Percentiles rank a stretch among this genome's conserved stretches.
Evolutionary conservation across 306 rosid species (phyloP).

Genomic region (Mimosa bimucronata): DNA sequence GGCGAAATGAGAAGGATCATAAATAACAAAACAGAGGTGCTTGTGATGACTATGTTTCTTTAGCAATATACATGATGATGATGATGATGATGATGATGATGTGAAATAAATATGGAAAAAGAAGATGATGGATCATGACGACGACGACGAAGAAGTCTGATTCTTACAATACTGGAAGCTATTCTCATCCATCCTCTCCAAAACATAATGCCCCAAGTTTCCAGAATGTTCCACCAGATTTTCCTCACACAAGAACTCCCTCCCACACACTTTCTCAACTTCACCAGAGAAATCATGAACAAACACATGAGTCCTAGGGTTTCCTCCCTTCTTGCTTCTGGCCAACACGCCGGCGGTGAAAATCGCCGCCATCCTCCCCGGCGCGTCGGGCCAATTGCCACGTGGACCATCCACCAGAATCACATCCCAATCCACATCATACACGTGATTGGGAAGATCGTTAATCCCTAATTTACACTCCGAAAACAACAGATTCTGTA

Average conservation of each 20-base stretch:
- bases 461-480: constrained; percentile 74
- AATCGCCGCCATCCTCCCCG: constrained; percentile 65
- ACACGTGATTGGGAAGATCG: constrained; percentile 77
- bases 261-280: constrained; percentile 53
- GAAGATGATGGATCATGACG: not conserved
- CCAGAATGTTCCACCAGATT: constrained; percentile 60
- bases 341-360: constrained; percentile 82
- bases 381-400: constrained; percentile 79
- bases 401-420: constrained; percentile 74
- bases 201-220: constrained; percentile 62
- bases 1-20: constrained; percentile 16
- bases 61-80: not conserved
- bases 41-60: not conserved
- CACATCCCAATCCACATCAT: constrained; percentile 82
- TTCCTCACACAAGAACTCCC: constrained; percentile 62
- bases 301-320: constrained; percentile 68
- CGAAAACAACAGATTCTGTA: constrained; percentile 72
- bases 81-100: not conserved
- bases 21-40: constrained; percentile 33
- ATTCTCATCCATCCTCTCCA: constrained; percentile 67
- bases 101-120: not conserved
- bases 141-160: constrained; percentile 23
- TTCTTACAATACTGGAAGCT: constrained; percentile 63
- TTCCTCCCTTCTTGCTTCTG: constrained; percentile 74
- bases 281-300: constrained; percentile 66